Base-by-base conservation (phyloP, 1,139 yeast genomes). In the Zhuliangozyma blackwelliae region DNA sequence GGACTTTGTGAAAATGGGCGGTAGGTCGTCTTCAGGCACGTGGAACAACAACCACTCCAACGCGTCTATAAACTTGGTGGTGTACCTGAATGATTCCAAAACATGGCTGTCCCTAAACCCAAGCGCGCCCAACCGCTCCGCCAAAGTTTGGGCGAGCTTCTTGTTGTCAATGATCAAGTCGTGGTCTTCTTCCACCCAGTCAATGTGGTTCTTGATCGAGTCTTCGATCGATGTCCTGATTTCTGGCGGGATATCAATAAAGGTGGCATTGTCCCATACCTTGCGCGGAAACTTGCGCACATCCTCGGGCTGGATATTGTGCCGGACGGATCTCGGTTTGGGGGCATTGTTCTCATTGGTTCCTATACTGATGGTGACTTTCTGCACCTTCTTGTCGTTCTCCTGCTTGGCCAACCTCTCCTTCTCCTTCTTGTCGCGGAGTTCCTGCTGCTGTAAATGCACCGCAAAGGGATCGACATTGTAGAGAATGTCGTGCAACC, bases 21-120 rank as follows among this genome's bases (percentile, higher is more conserved):
- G 98, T 31, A 92, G 63, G 52, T 92, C 98, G 53, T 89, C 97
- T 50, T 90, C 97, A 0, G 97, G 97, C 3, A 90, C 74, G 51
- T 90, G 94, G 48, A 90, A 82, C 10, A 90, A 61, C 19, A 90
- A 70, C 87, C 96, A 92, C 36, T 92, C 94, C 27, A 87, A 61
- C 2, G 85, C 75, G 37, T 72, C 77, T 0, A 63, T 61, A 30
- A 82, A 80, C 0, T 72, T 53, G 2, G 59, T 47, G 3, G 88
- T 75, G 50, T 84, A 84, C 27, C 67, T 61, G 37, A 86, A 62
- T 0, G 97, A 79, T 50, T 92, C 97, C 5, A 64, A 61, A 1
- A 84, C 77, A 51, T 90, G 97, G 2, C 74, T 54, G 28, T 62
- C 59, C 41, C 92, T 72, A 50, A 92, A 92, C 0, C 95, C 95